These are phyloP conservation scores for Beauveria sp. DNA, from an alignment of 2,329 filamentous ascomycete genomes.

Conservation along the genomic window DNA sequence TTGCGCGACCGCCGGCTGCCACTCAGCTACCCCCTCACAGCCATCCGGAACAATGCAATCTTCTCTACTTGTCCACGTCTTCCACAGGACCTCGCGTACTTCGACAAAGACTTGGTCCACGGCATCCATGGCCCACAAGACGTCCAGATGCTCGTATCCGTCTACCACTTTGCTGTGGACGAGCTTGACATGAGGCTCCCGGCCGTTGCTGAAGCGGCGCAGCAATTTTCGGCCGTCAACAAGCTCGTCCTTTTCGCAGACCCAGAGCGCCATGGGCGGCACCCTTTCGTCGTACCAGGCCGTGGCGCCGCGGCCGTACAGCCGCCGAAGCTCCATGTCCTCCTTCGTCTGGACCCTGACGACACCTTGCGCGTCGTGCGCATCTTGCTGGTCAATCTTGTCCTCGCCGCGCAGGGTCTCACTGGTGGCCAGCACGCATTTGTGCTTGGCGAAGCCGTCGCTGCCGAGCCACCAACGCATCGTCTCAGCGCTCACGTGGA, in stretches of 20 bases:
- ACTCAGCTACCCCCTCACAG: conserved; percentile 45
- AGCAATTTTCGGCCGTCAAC: conserved; percentile 75
- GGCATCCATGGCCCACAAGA: conserved; percentile 89
- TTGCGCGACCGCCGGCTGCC: conserved; percentile 19
- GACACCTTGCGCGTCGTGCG: conserved; percentile 8
- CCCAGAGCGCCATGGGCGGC: conserved; percentile 83
- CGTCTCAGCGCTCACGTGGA: conserved; percentile 80
- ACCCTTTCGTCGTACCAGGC: conserved; percentile 78
- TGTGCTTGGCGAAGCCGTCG: conserved; percentile 72
- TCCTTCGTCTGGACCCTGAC: conserved; percentile 15
- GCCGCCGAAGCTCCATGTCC: conserved; percentile 26
- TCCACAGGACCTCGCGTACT: conserved; percentile 76
- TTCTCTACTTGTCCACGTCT: conserved; percentile 52
- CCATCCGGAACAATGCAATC: conserved; percentile 57
- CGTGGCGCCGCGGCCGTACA: conserved; percentile 40
- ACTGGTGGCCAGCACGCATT: conserved; percentile 76
- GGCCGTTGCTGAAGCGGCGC: conserved; percentile 62
- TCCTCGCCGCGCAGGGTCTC: conserved; percentile 60
- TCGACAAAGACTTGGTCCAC: conserved; percentile 77
- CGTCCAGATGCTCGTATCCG: conserved; percentile 88
- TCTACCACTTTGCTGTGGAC: conserved; percentile 78
- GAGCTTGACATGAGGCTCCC: conserved; percentile 73
- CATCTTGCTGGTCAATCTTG: conserved; percentile 45
- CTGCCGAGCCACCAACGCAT: conserved; percentile 95
- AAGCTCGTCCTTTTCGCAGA: conserved; percentile 73